phyloP scores from a whole-genome alignment of 768 basidiomycete species.

The Leucosporidium creatinivorum region DNA sequence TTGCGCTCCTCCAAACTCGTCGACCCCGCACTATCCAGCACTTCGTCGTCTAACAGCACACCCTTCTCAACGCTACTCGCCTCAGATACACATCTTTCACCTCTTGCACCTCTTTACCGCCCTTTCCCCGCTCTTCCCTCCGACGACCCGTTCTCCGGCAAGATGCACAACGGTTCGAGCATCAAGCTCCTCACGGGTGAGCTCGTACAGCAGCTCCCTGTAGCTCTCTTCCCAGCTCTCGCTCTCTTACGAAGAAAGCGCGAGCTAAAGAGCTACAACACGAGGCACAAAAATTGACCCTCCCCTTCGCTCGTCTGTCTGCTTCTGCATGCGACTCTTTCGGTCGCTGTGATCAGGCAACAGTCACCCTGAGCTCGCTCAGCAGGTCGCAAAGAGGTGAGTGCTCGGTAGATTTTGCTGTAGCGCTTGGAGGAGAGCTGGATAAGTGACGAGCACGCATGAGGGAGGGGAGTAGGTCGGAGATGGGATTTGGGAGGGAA shows the following conservation, averaged over 20 bases:
- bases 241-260: background rate
- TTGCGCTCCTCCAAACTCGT: too few relatives aligned
- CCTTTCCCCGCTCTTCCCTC: background rate
- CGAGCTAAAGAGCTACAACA: too few relatives aligned
- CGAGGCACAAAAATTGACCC: background rate
- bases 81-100: too few relatives aligned
- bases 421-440: background rate
- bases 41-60: too few relatives aligned
- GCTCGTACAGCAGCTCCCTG: too few relatives aligned
- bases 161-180: constrained; percentile 38
- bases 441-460: background rate
- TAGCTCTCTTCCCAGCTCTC: background rate
- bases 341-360: constrained; percentile 56
- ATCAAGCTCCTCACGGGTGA: constrained; percentile 46
- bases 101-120: background rate
- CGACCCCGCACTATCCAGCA: too few relatives aligned
- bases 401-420: constrained; percentile 41
- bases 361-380: constrained; percentile 95
- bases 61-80: too few relatives aligned
- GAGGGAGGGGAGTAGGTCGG: background rate
- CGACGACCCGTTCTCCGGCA: background rate
- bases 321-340: background rate
- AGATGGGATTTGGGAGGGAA: background rate
- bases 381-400: constrained; percentile 92
- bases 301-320: background rate